These are phyloP conservation scores for Saccharomyces paradoxus DNA, from an alignment of 805 yeast species.

Conservation along the genomic window DNA sequence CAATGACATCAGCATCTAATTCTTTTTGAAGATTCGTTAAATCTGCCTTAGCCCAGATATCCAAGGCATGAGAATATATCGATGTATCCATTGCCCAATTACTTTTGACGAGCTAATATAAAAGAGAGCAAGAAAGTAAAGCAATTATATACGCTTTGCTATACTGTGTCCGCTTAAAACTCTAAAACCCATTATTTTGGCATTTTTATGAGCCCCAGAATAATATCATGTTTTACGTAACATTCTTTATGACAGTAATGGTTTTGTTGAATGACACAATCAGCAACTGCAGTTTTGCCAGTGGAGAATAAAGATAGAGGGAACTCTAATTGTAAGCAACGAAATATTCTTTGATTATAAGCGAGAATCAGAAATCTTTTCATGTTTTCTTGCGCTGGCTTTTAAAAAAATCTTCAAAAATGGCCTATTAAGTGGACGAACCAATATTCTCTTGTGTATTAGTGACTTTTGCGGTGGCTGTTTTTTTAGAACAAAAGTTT, in stretches of 20 bases:
- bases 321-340: not conserved
- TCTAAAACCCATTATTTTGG: not conserved
- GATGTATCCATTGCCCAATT: slow-evolving; percentile 20
- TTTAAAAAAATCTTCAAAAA: too few relatives aligned
- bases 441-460: too few relatives aligned
- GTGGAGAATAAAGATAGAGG: not conserved
- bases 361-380: not conserved
- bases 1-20: slow-evolving; percentile 67
- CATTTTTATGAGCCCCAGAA: not conserved
- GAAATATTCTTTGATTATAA: not conserved
- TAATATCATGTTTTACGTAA: not conserved
- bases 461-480: too few relatives aligned
- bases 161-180: not conserved
- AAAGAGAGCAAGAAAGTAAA: not conserved
- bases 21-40: slow-evolving; percentile 60
- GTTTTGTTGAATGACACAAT: not conserved
- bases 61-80: slow-evolving; percentile 44
- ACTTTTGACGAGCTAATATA: not conserved
- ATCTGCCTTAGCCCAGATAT: slow-evolving; percentile 69
- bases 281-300: not conserved
- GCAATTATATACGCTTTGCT: not conserved
- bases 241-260: not conserved
- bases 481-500: too few relatives aligned
- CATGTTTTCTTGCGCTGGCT: not conserved
- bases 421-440: too few relatives aligned